Evolutionary conservation across 2,329 filamentous ascomycete genomes (phyloP).

Genomic region (Sphaceloma murrayae): DNA sequence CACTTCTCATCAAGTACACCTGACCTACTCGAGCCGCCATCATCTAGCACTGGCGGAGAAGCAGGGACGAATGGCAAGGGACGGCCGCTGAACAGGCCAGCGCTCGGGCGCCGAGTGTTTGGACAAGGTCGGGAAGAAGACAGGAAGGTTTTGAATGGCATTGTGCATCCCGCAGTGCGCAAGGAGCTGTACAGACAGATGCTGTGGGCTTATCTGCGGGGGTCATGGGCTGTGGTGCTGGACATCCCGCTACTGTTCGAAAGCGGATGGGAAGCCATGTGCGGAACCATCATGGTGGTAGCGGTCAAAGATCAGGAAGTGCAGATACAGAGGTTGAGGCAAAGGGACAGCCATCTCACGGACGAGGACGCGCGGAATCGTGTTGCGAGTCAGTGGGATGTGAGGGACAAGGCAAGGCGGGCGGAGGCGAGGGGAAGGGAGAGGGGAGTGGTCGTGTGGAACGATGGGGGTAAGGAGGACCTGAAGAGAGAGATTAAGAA

Average conservation of each 20-base stretch:
- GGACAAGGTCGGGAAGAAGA: slow-evolving; percentile 67
- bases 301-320: slow-evolving; percentile 68
- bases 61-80: slow-evolving; percentile 52
- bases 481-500: slow-evolving; percentile 56
- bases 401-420: slow-evolving; percentile 69
- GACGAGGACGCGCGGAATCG: slow-evolving; percentile 81
- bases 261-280: slow-evolving; percentile 72
- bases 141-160: slow-evolving; percentile 69
- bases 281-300: slow-evolving; percentile 78
- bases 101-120: slow-evolving; percentile 77
- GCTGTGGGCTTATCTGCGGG: slow-evolving; percentile 60
- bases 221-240: slow-evolving; percentile 80
- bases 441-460: slow-evolving; percentile 77
- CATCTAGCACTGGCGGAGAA: slow-evolving; percentile 34
- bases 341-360: slow-evolving; percentile 66
- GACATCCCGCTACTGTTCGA: slow-evolving; percentile 92
- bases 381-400: slow-evolving; percentile 77
- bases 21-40: slow-evolving; percentile 63
- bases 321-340: slow-evolving; percentile 71
- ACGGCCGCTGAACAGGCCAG: slow-evolving; percentile 72
- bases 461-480: slow-evolving; percentile 66
- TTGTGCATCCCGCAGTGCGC: slow-evolving; percentile 86
- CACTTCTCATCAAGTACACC: slow-evolving; percentile 77
- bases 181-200: slow-evolving; percentile 70
- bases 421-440: slow-evolving; percentile 54